These are phyloP conservation scores for Acanthochlamys bracteata DNA, from an alignment of 106 monocot genomes.

Conservation along the genomic window DNA sequence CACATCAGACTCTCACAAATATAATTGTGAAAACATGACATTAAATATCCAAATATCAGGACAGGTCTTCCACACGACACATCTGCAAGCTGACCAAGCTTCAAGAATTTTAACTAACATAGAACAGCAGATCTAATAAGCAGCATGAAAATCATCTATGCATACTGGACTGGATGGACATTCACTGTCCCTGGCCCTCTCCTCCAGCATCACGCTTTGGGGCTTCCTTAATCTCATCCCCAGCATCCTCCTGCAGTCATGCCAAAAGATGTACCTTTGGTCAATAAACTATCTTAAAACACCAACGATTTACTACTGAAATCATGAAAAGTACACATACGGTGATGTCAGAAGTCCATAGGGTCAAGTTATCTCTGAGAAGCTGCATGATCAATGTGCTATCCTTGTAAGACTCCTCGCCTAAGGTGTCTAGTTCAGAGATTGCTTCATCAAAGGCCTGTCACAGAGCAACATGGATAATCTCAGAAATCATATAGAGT, in stretches of 20 bases:
- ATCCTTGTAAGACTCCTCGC: slow-evolving; percentile 9
- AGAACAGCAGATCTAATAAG: too few relatives aligned
- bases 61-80: too few relatives aligned
- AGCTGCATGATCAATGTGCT: slow-evolving; percentile 15
- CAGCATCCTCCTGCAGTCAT: neutral
- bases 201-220: neutral
- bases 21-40: too few relatives aligned
- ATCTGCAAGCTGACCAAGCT: too few relatives aligned
- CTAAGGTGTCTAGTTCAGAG: slow-evolving; percentile 8
- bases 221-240: slow-evolving; percentile 11
- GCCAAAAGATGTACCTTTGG: neutral
- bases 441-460: slow-evolving; percentile 14
- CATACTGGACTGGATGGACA: too few relatives aligned
- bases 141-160: too few relatives aligned
- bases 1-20: too few relatives aligned
- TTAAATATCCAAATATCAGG: too few relatives aligned
- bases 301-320: neutral
- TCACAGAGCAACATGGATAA: slow-evolving; percentile 10
- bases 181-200: too few relatives aligned
- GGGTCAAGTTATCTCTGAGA: slow-evolving; percentile 7
- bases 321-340: slow-evolving; percentile 1
- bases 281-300: neutral
- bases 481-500: neutral
- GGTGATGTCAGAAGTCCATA: slow-evolving; percentile 11
- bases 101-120: too few relatives aligned